phyloP scores from a whole-genome alignment of 257 asterid species.

The Solanum corneliomulleri region DNA sequence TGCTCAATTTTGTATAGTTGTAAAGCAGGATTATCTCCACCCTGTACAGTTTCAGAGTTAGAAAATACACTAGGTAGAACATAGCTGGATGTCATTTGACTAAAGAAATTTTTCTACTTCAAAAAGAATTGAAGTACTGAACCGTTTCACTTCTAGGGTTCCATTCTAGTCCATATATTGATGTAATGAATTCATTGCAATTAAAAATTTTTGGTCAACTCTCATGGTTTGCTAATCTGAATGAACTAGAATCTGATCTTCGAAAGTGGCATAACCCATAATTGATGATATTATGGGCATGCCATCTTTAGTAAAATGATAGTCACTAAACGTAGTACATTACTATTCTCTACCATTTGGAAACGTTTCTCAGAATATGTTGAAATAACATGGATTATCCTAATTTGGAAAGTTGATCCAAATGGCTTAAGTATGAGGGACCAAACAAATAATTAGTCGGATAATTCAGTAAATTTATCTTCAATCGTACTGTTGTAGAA shows the following conservation, averaged over 20 bases:
- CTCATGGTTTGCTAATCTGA: neutral
- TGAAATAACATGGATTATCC: neutral
- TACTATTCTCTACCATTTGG: neutral
- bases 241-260: neutral
- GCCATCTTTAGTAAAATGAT: neutral
- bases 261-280: neutral
- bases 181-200: neutral
- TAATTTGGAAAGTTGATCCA: neutral
- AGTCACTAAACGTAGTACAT: neutral
- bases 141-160: neutral
- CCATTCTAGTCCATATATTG: neutral
- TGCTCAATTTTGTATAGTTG: neutral
- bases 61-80: neutral
- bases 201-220: neutral
- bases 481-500: neutral
- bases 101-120: neutral
- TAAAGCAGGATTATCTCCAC: neutral
- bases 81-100: neutral
- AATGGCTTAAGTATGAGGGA: neutral
- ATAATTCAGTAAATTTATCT: neutral
- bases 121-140: neutral
- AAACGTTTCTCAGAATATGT: neutral
- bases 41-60: neutral
- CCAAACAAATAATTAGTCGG: neutral
- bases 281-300: neutral